Evolutionary conservation across 1,139 yeast genomes (phyloP), one percentile per base, ranked within the genome.

Genomic region (Candida freyschussii): DNA sequence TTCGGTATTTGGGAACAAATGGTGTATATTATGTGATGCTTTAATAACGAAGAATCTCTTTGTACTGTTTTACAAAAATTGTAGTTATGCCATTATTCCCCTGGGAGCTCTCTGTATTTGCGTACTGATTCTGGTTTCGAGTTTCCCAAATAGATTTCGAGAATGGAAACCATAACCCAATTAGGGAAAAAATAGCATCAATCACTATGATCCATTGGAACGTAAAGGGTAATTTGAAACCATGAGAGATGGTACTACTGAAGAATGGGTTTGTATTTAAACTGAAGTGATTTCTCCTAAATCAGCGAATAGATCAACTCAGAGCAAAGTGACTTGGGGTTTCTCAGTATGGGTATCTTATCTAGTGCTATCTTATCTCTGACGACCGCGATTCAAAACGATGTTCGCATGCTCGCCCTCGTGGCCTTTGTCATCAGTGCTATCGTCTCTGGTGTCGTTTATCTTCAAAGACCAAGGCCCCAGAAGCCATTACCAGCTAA

Each of bases 401-500:
- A 36, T 24, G 12, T 33, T 13, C 30, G 33, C 6, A 22, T 33
- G 4, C 23, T 37, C 3, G 5, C 30, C 4, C 16, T 36, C 3
- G 22, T 24, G 11, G 29, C 21, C 7, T 21, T 36, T 17, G 28
- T 16, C 3, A 26, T 34, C 4, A 17, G 30, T 4, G 20, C 29
- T 6, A 6, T 23, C 3, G 24, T 23, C 3, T 34, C 41, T 2
- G 26, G 21, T 2, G 17, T 14, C 13, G 7, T 26, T 14, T 25
- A 27, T 21, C 29, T 27, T 17, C 16, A 16, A 12, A 30, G 34
- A 12, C 21, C 14, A 8, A 21, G 20, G 7, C 11, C 17, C 6
- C 15, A 15, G 12, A 45, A 40, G 14, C 62, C 63, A 6, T 36
- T 58, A 2, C 45, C 60, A 17, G 52, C 57, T 5, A 52, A 47